Conservation (phyloP, 257 asterid genomes). For the Solanum acaule region DNA sequence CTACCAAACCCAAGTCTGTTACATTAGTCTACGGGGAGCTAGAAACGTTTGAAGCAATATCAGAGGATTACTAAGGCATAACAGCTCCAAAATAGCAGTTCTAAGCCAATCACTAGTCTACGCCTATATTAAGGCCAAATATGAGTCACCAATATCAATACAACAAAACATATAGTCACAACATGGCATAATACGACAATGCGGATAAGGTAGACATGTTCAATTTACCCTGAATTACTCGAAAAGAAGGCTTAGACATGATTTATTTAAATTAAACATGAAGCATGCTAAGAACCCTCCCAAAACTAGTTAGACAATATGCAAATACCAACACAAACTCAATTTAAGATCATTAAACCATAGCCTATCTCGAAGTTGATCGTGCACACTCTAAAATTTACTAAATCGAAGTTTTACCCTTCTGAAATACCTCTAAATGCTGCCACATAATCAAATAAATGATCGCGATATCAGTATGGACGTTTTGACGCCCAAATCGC, state of each 20-base stretch:
- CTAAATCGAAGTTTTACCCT: not conserved
- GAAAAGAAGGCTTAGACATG: not conserved
- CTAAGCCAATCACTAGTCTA: not conserved
- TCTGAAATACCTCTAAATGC: not conserved
- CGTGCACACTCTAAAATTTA: not conserved
- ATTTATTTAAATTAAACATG: not conserved
- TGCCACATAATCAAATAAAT: not conserved
- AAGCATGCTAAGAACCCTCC: not conserved
- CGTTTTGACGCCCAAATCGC: too few species aligned
- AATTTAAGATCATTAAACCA: not conserved
- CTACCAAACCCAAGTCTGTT: not conserved
- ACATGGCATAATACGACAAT: not conserved
- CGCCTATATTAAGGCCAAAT: not conserved
- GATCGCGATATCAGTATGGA: too few species aligned
- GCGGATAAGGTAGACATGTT: not conserved
- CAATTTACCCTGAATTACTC: not conserved
- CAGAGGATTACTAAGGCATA: not conserved
- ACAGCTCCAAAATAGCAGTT: not conserved
- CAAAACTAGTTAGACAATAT: not conserved
- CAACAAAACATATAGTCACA: not conserved
- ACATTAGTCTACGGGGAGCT: not conserved
- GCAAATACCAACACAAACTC: not conserved
- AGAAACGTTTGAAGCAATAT: not conserved
- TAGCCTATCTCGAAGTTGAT: not conserved
- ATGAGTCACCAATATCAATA: not conserved